phyloP scores from a whole-genome alignment of 176 grass and related monocot genomes.

The Urochloa ruziziensis region DNA sequence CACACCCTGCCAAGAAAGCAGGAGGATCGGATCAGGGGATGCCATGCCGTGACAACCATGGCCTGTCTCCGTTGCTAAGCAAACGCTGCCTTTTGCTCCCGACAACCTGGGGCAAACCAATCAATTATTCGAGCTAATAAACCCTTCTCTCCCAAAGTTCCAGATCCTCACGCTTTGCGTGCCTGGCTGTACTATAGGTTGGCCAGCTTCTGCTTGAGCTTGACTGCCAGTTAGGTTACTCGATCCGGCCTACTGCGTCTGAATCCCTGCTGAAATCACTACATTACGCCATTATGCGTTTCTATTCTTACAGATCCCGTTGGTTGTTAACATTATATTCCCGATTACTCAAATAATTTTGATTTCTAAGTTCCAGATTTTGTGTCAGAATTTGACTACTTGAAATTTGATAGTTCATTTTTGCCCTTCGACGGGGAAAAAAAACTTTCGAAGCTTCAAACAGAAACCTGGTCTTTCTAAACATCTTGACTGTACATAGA shows the following conservation, averaged over 20 bases:
- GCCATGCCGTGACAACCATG: not conserved
- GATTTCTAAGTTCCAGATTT: not conserved
- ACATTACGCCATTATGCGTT: not conserved
- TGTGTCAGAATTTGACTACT: not conserved
- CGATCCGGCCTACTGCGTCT: too few species aligned
- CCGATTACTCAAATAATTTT: not conserved
- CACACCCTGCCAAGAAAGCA: not conserved
- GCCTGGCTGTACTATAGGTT: not conserved
- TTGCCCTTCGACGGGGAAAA: not conserved
- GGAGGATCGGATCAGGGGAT: not conserved
- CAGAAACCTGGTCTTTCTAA: not conserved
- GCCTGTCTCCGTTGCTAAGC: not conserved
- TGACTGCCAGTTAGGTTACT: not conserved
- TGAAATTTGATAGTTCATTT: not conserved
- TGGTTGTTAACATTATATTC: not conserved
- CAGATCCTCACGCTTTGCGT: constrained; percentile 8
- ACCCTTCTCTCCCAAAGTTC: too few species aligned
- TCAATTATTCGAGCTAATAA: constrained; percentile 13
- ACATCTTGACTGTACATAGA: not conserved
- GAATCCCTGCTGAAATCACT: not conserved
- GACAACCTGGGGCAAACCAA: constrained; percentile 4
- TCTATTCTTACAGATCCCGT: not conserved
- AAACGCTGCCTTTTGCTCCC: not conserved
- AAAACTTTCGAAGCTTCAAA: too few species aligned
- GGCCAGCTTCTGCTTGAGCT: not conserved